A percentile compares a stretch with the other conserved stretches of the same genome.
Conservation (phyloP, 73 alveolate species). For the Paramecium biaurelia region DNA sequence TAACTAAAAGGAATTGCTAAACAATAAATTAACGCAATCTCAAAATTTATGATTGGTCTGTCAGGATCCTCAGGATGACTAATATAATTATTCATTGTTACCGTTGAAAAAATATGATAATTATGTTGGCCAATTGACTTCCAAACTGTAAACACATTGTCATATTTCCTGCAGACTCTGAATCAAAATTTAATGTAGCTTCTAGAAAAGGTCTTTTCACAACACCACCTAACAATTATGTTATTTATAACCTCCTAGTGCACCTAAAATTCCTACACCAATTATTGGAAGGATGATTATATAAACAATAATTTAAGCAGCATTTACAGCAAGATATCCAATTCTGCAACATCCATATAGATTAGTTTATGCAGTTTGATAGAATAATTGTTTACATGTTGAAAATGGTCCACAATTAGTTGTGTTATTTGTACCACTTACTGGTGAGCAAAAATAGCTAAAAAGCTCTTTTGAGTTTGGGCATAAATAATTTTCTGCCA, state of each 20-base stretch:
- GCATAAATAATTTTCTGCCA: neutral
- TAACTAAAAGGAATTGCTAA: constrained; percentile 11
- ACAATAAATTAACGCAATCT: constrained; percentile 3
- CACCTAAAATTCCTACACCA: constrained; percentile 32
- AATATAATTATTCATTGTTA: neutral
- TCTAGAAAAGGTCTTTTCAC: constrained; percentile 42
- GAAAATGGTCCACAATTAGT: neutral
- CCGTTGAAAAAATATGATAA: neutral
- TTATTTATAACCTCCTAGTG: constrained; percentile 14
- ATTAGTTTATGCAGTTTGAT: neutral
- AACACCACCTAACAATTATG: neutral
- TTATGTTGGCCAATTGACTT: neutral
- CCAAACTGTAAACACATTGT: neutral
- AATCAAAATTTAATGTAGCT: neutral
- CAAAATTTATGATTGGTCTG: constrained; percentile 19
- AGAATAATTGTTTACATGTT: neutral
- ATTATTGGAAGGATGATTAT: neutral
- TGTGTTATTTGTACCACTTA: neutral
- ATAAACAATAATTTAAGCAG: neutral
- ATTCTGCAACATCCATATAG: neutral
- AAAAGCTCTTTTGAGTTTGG: neutral
- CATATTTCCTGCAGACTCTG: neutral
- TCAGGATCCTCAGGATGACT: constrained; percentile 46
- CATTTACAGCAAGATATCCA: neutral
- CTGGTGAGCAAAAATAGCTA: neutral